Conservation (phyloP, 345 rosid species). For the Bruguiera sexangula region DNA sequence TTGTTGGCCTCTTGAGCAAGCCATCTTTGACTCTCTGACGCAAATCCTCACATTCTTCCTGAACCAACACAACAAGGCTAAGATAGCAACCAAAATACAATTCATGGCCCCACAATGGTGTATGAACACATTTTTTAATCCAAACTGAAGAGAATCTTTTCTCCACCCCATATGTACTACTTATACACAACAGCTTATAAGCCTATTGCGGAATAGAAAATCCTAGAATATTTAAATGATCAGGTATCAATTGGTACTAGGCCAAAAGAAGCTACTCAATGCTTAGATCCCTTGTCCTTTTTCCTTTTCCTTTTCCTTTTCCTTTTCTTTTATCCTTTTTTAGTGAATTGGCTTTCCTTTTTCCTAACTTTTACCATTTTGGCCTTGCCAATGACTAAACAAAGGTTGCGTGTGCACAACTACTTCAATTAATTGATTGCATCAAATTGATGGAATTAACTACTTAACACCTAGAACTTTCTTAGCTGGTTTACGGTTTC, state of each 20-base stretch:
- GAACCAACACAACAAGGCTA: conserved; percentile 27
- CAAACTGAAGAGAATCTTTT: not conserved
- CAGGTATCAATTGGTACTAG: not conserved
- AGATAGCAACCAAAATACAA: conserved; percentile 4
- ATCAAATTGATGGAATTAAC: too few relatives aligned
- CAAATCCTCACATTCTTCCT: conserved; percentile 89
- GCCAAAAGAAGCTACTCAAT: not conserved
- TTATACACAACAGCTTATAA: too few relatives aligned
- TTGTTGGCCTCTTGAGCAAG: conserved; percentile 51
- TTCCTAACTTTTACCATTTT: too few relatives aligned
- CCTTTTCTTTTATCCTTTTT: too few relatives aligned
- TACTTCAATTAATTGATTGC: too few relatives aligned
- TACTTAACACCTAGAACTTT: too few relatives aligned
- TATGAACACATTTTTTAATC: not conserved
- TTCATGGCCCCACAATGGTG: not conserved
- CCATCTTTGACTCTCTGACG: conserved; percentile 48
- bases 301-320: too few relatives aligned
- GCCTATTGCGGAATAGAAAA: not conserved
- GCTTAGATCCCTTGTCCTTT: too few relatives aligned
- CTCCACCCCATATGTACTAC: not conserved
- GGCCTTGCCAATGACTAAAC: too few relatives aligned
- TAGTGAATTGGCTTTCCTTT: too few relatives aligned
- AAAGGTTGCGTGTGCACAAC: too few relatives aligned
- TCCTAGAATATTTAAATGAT: not conserved
- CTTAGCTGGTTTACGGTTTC: too few relatives aligned